These are phyloP conservation scores for Picea engelmannii DNA, from an alignment of 83 land plant genomes.

Conservation along the genomic window DNA sequence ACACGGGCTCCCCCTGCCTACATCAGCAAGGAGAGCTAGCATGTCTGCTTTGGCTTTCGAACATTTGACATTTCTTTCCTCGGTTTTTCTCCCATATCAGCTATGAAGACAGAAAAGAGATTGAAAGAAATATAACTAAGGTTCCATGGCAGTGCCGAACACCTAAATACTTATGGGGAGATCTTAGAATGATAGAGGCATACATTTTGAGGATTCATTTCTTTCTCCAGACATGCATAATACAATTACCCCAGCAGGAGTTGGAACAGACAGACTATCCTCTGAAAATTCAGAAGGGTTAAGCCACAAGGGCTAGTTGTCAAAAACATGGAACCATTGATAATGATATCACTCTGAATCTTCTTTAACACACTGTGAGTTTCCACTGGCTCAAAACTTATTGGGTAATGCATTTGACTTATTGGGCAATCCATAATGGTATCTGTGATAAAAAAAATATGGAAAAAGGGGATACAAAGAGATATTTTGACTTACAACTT, in stretches of 20 bases:
- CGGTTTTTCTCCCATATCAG: background rate
- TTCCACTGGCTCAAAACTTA: background rate
- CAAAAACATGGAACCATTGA: background rate
- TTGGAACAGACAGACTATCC: background rate
- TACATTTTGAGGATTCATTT: background rate
- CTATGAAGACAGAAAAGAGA: background rate
- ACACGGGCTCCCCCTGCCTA: no score
- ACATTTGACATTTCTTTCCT: background rate
- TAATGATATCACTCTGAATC: background rate
- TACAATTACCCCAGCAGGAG: background rate
- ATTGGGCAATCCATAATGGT: background rate
- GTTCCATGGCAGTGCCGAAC: constrained; percentile 5
- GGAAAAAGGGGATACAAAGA: background rate
- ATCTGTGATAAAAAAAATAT: background rate
- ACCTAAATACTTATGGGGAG: background rate
- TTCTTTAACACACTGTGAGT: background rate
- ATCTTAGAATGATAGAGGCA: background rate
- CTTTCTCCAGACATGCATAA: background rate
- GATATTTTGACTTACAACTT: constrained; percentile 44
- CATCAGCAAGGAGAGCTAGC: no score
- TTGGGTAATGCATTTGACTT: background rate
- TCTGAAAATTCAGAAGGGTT: background rate
- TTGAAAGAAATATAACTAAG: background rate
- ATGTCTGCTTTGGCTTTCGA: background rate
- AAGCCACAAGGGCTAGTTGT: background rate